These are phyloP conservation scores for Sergeia podlipaevii DNA, from an alignment of 208 protist species.

Conservation along the genomic window DNA sequence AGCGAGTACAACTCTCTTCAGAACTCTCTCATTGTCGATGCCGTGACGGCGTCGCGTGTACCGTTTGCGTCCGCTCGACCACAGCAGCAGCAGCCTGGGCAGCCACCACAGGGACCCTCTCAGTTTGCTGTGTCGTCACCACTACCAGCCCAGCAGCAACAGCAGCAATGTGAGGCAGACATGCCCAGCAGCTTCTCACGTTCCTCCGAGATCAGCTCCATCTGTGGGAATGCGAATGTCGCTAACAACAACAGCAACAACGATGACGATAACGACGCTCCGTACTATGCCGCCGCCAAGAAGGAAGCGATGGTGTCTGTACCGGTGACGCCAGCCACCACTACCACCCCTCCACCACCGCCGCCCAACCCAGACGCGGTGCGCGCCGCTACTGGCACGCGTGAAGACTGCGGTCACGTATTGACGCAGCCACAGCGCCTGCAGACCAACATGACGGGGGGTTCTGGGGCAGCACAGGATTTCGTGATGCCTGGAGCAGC, in stretches of 20 bases:
- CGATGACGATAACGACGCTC: no score
- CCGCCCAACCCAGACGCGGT: slow-evolving; percentile 5
- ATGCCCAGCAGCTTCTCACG: slow-evolving; percentile 9
- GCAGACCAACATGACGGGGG: slow-evolving; percentile 6
- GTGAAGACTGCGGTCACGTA: slow-evolving; percentile 20
- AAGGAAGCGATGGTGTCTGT: slow-evolving; percentile 10
- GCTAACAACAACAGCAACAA: no score
- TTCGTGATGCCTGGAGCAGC: slow-evolving; percentile 7
- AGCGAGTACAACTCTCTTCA: slow-evolving; percentile 53
- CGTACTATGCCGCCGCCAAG: neutral
- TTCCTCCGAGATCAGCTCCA: slow-evolving; percentile 1
- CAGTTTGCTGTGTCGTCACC: no score
- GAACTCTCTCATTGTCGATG: slow-evolving; percentile 47
- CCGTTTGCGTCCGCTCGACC: slow-evolving; percentile 22
- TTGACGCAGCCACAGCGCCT: slow-evolving; percentile 27
- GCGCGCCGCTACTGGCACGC: slow-evolving; percentile 4
- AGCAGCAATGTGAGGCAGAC: no score
- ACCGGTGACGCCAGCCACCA: slow-evolving; percentile 2
- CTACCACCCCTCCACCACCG: slow-evolving; percentile 15
- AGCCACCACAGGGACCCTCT: neutral
- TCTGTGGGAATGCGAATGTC: no score
- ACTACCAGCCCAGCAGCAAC: no score
- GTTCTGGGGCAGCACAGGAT: neutral
- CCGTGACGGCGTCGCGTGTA: slow-evolving; percentile 24
- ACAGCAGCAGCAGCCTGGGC: neutral